Conservation (phyloP, 768 basidiomycete species). For the Boletus insuetus region DNA sequence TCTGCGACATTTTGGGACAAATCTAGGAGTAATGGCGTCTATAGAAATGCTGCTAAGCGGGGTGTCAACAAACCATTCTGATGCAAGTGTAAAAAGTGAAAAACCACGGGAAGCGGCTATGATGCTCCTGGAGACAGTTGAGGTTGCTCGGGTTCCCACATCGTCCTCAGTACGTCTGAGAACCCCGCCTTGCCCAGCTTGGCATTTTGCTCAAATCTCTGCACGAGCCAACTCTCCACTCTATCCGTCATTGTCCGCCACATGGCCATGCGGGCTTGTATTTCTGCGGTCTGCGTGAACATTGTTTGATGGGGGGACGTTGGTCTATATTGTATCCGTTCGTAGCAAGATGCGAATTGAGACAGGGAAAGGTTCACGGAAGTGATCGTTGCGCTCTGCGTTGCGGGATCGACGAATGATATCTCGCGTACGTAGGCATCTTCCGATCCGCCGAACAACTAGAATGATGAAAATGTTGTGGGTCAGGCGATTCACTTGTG, state of each 20-base stretch:
- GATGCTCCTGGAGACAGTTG: constrained; percentile 33
- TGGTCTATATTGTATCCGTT: constrained; percentile 85
- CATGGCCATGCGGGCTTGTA: constrained; percentile 76
- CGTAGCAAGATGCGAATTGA: constrained; percentile 92
- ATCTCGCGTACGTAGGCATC: constrained; percentile 95
- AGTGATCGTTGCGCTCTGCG: constrained; percentile 77
- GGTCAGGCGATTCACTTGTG: constrained; percentile 8
- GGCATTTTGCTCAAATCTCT: constrained; percentile 92
- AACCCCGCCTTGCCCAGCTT: constrained; percentile 86
- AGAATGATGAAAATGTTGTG: not conserved
- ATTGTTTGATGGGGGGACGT: constrained; percentile 58
- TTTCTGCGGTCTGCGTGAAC: constrained; percentile 89
- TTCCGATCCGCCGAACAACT: constrained; percentile 91
- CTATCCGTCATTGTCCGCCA: constrained; percentile 82
- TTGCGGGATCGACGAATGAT: constrained; percentile 85
- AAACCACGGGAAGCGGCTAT: constrained; percentile 14
- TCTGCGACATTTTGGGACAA: constrained; percentile 20
- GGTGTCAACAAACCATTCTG: constrained; percentile 3
- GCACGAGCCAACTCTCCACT: constrained; percentile 81
- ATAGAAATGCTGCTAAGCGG: constrained; percentile 12
- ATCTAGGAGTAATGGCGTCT: constrained; percentile 25
- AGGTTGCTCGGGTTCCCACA: constrained; percentile 72
- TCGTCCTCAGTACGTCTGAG: constrained; percentile 76
- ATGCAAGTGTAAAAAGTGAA: constrained; percentile 6
- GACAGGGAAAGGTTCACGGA: constrained; percentile 92